A percentile compares a stretch with the other conserved stretches of the same genome.
These are phyloP conservation scores for Parafenestella ontariensis DNA, from an alignment of 2,329 filamentous ascomycete genomes.

Conservation along the genomic window DNA sequence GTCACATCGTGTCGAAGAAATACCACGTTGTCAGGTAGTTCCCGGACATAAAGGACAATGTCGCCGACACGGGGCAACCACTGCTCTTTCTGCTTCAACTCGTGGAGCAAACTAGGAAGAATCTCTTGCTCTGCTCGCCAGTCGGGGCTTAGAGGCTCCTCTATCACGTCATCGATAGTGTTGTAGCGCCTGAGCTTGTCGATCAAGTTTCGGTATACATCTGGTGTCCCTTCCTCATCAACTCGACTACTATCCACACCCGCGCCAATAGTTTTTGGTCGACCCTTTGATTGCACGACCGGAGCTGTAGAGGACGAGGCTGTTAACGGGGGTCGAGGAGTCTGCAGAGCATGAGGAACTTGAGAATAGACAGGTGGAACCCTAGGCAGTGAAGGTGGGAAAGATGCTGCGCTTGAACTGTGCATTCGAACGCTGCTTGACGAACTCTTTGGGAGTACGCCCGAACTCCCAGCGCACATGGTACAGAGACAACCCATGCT, in stretches of 20 bases:
- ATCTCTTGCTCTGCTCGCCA: constrained; percentile 60
- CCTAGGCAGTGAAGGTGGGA: neutral
- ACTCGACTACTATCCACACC: constrained; percentile 34
- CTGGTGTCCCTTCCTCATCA: constrained; percentile 62
- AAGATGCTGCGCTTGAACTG: constrained; percentile 14
- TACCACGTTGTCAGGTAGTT: constrained; percentile 34
- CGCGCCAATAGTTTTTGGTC: constrained; percentile 22
- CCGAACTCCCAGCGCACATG: constrained; percentile 49
- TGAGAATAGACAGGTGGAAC: neutral
- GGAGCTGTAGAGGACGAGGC: no score
- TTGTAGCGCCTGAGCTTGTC: constrained; percentile 55
- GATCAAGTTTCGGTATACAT: constrained; percentile 60
- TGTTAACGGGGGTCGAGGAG: no score
- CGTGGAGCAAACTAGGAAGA: constrained; percentile 52
- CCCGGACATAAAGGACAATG: constrained; percentile 61
- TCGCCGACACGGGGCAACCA: constrained; percentile 65
- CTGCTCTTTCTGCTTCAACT: constrained; percentile 53
- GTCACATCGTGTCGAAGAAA: constrained; percentile 38
- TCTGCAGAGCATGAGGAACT: neutral
- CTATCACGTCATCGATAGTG: constrained; percentile 54
- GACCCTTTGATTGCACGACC: constrained; percentile 17
- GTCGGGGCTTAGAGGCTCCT: constrained; percentile 61
- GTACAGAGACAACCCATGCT: constrained; percentile 58
- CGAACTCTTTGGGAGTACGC: constrained; percentile 21
- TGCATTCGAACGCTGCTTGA: constrained; percentile 8